Base-by-base conservation (phyloP, 2,329 filamentous ascomycete genomes). In the Trichoderma citrinoviride region DNA sequence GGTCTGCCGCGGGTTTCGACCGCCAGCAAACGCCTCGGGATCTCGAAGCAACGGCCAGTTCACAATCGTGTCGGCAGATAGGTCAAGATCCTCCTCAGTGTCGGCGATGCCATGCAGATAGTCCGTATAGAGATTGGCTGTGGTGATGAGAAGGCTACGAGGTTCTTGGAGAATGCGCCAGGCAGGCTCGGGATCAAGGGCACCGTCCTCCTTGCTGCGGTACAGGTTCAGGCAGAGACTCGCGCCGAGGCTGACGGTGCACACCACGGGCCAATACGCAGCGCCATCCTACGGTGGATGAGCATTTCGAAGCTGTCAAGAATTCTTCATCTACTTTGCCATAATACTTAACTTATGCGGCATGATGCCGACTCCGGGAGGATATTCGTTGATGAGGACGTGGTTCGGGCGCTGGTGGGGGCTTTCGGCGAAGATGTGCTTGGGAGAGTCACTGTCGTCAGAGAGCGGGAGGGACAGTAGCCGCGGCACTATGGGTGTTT, bases 381-480 rank as follows among this genome's bases (percentile, higher is more conserved):
- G 83, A 76, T 98, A 99, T 76, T 97, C 93, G 73, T 99, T 99
- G 70, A 98, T 87, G 43, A 98, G 82, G 52, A 96, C 92, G 77
- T 98, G 95, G 71, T 98, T 99, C 3, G 94, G 92, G 4, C 81
- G 82, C 19, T 80, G 71, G 73, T 98, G 93, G 5, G 91, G 91
- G 57, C 93, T 91, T 21, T 81, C 74, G 19, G 77, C 74, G 70
- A 89, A 89, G 7, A 89, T 75, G 70, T 85, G 77, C 46, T 61
- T 61, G 63, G 67, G 19, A 33, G 65, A 54, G 7, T 52, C 23
- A 23, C 57, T 33, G n/a, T 33, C 47, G 61, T 76, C 77, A 10
- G 65, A 60, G 53, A 80, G 65, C 23, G 80, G 80, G 40, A 86
- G 77, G n/a, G 83, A 82, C 23, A 80, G 75, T 4, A 89, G 72